These are phyloP conservation scores for Penicillium ucsense DNA, from an alignment of 495 filamentous ascomycete species.

Conservation along the genomic window DNA sequence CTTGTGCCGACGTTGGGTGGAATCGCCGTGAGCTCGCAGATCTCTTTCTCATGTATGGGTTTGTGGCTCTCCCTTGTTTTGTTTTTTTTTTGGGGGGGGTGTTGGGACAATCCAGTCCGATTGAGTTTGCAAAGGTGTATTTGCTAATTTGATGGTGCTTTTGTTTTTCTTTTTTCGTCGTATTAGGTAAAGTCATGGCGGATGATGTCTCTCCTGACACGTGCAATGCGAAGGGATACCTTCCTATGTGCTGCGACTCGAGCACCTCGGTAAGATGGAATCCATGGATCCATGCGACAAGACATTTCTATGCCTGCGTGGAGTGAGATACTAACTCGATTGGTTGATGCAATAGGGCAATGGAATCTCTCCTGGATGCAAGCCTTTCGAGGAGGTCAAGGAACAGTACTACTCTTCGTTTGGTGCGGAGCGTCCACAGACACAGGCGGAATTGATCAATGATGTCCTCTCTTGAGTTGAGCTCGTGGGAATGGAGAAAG, in stretches of 20 bases:
- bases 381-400: slow-evolving; percentile 18
- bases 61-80: too few relatives aligned
- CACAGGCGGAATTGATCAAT: slow-evolving; percentile 11
- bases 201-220: slow-evolving; percentile 5
- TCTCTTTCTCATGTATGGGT: slow-evolving; percentile 24
- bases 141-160: too few relatives aligned
- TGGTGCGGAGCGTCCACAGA: background rate
- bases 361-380: slow-evolving; percentile 8
- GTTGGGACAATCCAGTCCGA: too few relatives aligned
- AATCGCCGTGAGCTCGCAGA: slow-evolving; percentile 13
- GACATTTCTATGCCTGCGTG: too few relatives aligned
- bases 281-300: too few relatives aligned
- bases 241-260: slow-evolving; percentile 25
- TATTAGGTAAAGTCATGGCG: slow-evolving; percentile 15
- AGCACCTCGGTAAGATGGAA: slow-evolving; percentile 1
- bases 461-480: slow-evolving; percentile 9
- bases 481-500: background rate
- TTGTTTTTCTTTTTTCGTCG: too few relatives aligned
- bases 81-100: too few relatives aligned
- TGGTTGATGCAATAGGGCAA: background rate
- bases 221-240: slow-evolving; percentile 11
- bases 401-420: slow-evolving; percentile 12
- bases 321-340: too few relatives aligned
- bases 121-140: too few relatives aligned
- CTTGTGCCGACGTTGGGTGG: slow-evolving; percentile 18